phyloP scores from a whole-genome alignment of 179 eudicot genomes.

The Camellia oleifera region DNA sequence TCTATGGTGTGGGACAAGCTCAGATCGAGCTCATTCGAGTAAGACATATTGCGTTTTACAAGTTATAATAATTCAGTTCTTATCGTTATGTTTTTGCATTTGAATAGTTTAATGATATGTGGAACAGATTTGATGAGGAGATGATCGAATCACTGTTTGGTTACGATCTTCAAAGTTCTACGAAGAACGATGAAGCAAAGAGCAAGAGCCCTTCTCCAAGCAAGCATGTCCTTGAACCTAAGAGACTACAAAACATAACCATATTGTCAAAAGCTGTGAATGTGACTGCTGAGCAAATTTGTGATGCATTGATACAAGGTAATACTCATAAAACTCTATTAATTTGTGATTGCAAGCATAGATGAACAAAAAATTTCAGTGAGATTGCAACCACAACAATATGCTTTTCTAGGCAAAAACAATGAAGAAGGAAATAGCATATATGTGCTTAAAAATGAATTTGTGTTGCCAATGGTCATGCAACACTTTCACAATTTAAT shows the following conservation, averaged over 20 bases:
- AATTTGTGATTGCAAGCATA: no score
- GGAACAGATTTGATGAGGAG: constrained; percentile 81
- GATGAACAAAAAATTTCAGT: no score
- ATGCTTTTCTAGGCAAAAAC: no score
- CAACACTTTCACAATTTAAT: no score
- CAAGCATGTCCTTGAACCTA: constrained; percentile 92
- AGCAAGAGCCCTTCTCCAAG: constrained; percentile 77
- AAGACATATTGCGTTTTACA: constrained; percentile 20
- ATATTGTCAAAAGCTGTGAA: constrained; percentile 90
- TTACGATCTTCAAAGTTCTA: constrained; percentile 60
- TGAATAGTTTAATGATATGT: background rate
- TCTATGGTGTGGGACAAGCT: constrained; percentile 96
- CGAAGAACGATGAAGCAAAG: constrained; percentile 64
- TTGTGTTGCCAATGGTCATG: no score
- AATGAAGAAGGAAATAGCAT: no score
- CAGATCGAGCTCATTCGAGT: constrained; percentile 91
- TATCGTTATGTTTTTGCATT: background rate
- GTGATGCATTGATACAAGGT: constrained; percentile 77
- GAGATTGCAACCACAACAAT: no score
- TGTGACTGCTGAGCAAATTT: constrained; percentile 72
- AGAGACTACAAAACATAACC: constrained; percentile 85
- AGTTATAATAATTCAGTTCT: background rate
- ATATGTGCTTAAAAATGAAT: no score
- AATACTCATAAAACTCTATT: constrained; percentile 11
- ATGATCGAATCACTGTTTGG: constrained; percentile 93